These are phyloP conservation scores for Crucibulum cyathiforme DNA, from an alignment of 1,284 basidiomycete genomes.

Conservation along the genomic window DNA sequence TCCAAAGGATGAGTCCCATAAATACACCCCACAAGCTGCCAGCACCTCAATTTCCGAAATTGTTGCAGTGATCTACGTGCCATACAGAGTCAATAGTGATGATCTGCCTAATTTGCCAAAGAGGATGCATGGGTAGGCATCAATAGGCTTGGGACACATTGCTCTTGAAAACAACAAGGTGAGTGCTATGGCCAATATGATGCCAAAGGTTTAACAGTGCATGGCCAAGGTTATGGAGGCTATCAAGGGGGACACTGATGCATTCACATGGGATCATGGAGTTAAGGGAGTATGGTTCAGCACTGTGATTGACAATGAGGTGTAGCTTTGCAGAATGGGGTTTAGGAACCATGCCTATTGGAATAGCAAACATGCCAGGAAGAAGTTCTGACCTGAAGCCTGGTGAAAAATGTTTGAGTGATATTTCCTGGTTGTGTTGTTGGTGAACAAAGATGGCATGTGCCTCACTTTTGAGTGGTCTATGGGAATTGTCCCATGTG, in stretches of 20 bases:
- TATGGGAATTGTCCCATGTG: conserved; percentile 23
- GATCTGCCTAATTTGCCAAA: conserved; percentile 8
- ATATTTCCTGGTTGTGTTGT: background rate
- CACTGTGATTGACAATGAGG: conserved; percentile 44
- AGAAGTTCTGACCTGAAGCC: conserved; percentile 38
- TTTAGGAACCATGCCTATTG: conserved; percentile 45
- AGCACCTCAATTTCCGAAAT: conserved; percentile 25
- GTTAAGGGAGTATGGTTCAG: conserved; percentile 36
- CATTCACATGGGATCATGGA: conserved; percentile 29
- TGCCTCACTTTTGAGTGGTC: background rate
- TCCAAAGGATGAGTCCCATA: conserved; percentile 29
- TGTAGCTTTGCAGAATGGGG: conserved; percentile 34
- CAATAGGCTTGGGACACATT: conserved; percentile 27
- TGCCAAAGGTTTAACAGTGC: background rate
- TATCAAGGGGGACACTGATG: conserved; percentile 25
- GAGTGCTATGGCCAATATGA: background rate
- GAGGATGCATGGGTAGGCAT: background rate
- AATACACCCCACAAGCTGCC: conserved; percentile 24
- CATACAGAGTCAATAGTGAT: background rate
- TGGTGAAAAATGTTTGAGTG: background rate
- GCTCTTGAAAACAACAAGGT: conserved; percentile 36
- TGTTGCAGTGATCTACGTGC: conserved; percentile 2
- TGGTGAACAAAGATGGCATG: background rate
- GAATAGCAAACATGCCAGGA: conserved; percentile 50
- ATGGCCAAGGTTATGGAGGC: conserved; percentile 19